Base-by-base conservation (phyloP, 495 filamentous ascomycete species). In the Rhypophila decipiens region DNA sequence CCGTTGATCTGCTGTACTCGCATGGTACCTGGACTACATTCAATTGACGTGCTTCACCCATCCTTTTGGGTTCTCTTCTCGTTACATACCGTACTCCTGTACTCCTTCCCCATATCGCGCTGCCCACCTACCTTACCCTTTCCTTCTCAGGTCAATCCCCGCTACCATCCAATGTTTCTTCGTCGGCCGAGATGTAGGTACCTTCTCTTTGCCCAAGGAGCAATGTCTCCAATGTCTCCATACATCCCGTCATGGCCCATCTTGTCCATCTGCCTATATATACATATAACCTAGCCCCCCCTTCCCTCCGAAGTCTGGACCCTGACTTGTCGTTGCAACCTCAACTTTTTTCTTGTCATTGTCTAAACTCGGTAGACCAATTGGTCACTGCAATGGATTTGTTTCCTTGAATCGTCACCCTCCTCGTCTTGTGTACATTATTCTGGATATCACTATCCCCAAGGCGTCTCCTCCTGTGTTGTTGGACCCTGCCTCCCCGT, bases 271-370 rank as follows among this genome's bases (percentile, higher is more conserved):
- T 36, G 8, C 49, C 33, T 38, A 24, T 52, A 41, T 59, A 64
- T 53, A 65, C 71, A 70, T 70, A 70, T 71, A 71, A 66, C 65
- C 61, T 59, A 60, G 60, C 60, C 52, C 56, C 49, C 61, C 61
- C 62, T 61, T 63, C 65, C 56, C 55, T n/a, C n/a, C n/a, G n/a
- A 57, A 63, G 63, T 64, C 69, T 70, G 64, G 69, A 56, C 59
- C 56, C 48, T 49, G 29, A 47, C 50, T 44, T 58, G 57, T 50
- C 54, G 35, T 57, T 56, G 57, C 66, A 52, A 42, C 63, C 56
- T 63, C 60, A 61, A n/a, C 56, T 63, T 62, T 52, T 53, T 56
- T 58, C 27, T 63, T 54, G 53, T 66, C 41, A 40, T 57, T 60
- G 57, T 61, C 55, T n/a, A n/a, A 53, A 58, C 51, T 52, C 55